Base-by-base conservation (phyloP, 306 rosid species). In the Trifolium repens region DNA sequence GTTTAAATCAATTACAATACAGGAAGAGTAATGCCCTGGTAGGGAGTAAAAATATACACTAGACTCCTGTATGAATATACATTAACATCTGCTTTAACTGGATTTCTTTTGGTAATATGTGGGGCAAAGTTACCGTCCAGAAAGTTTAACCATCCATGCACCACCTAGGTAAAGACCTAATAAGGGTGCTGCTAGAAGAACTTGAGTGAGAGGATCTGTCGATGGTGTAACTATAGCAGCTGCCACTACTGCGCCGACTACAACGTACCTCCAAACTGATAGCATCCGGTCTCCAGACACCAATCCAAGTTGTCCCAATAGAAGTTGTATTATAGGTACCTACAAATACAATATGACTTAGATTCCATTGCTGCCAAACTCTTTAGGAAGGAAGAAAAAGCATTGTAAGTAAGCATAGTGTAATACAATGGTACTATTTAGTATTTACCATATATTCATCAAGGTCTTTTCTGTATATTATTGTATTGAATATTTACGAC, bases 251-350 rank as follows among this genome's bases (percentile, higher is more conserved):
- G 96, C 98, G 1, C 98, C 98, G 26, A 94, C 97, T 79, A 94
- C 93, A 39, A 91, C 97, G 57, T 91, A 94, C 84, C 98, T 94
- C 98, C 98, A 94, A 79, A 94, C 72, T 19, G 98, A 94, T 69
- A 94, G 85, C 98, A 94, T 94, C 86, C 90, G 88, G 82, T 94
- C 97, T 71, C 98, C 96, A 4, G 93, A 61, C 43, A 94, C 93
- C 13, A 94, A 80, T 47, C 98, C 96, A 39, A 90, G 85, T 84
- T 94, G 97, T 76, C 97, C 97, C 47, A 91, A 84, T 42, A 94
- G 88, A 30, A 94, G 2, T 78, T 94, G 96, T 75, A 91, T 88
- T 5, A 94, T 96, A 32, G 97, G 97, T 53, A 94, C 94, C 97
- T 94, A 84, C 50, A 44, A 0, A 44, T 12, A 44, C 57, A 87